Evolutionary conservation across 805 yeast genomes (phyloP), one percentile per base, ranked within the genome.

Genomic region (Vanderwaltozyma polyspora): DNA sequence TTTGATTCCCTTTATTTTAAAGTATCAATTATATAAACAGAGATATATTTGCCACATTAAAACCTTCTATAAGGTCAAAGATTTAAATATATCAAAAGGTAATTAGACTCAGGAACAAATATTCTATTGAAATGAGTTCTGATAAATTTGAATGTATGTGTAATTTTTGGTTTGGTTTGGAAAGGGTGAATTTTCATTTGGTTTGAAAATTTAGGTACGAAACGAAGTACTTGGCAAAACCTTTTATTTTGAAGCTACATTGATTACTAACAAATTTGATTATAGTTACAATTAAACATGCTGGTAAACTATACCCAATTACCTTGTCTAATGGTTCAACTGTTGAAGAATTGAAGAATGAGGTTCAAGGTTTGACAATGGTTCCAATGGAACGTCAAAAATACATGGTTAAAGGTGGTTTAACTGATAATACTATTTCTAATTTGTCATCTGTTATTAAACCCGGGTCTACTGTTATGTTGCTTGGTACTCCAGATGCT

Each of bases 301-400:
- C 82, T 2, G 86, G 89, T 27, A 79, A 78, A 45, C 57, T 66
- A 5, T 74, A 78, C 54, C 74, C 76, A 9, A 58, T 73, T n/a
- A 44, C 49, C 3, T 32, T 64, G 14, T 31, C 34, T 1, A 43
- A 39, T 4, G 35, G 35, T 5, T 59, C 60, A 11, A 52, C 59
- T 15, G 76, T 70, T 4, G 62, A 79, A 22, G 76, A 68, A 32
- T 62, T 71, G 57, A 89, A 86, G 55, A 59, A 65, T 31, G 76
- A 78, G 57, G 76, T 91, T 36, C 76, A 71, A 45, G 72, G 75
- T 16, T 55, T 74, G 37, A 89, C 97, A 3, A 74, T 74, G 38
- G 84, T 91, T 36, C 94, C 95, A n/a, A 72, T 76, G 1, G 80
- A 74, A 35, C 77, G 95, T 46, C 98, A 91, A 62, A 89, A 89